Base-by-base conservation (phyloP, 2,329 filamentous ascomycete species). In the Coleophoma cylindrospora region DNA sequence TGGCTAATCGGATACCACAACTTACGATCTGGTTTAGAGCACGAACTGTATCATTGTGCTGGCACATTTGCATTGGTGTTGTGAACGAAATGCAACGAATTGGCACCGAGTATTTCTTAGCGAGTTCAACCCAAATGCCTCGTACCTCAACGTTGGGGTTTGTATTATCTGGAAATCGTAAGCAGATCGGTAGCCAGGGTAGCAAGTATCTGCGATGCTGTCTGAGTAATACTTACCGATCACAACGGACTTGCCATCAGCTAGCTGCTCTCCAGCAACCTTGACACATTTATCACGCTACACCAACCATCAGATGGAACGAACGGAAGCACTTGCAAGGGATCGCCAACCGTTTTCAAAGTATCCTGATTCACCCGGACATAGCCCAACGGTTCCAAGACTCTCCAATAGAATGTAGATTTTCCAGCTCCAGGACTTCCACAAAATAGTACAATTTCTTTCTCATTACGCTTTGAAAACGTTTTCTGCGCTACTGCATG, bases 341-440 rank as follows among this genome's bases (percentile, higher is more conserved):
- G 44, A 46, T 44, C 48, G 69, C 72, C 57, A 70, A 82, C 76
- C 32, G 81, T 86, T 68, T 95, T 96, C 43, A 96, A 75, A 2
- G 77, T 80, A 67, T 97, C 94, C 70, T 97, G 94, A 61, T 97
- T 99, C 32, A 96, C 81, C 44, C 94, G 81, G 64, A 83, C 80
- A 65, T 95, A 97, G 3, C 84, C 87, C 27, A 94, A 70, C 21
- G 87, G 87, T 64, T 91, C 76, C 34, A 97, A 72, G 56, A 87
- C 73, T 54, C 79, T 83, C 82, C 86, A 89, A 70, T 86, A 96
- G 62, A 94, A 96, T 0, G 90, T 92, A 37, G 89, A 95, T 69
- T 99, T 97, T 15, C 94, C 94, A 3, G 90, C 83, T 1, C 89
- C 91, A 0, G 94, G 94, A 44, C 88, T 89, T 1, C 94, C 94